Evolutionary conservation across 164 flowering plant species (phyloP).

Genomic region (Sextonia rubra): DNA sequence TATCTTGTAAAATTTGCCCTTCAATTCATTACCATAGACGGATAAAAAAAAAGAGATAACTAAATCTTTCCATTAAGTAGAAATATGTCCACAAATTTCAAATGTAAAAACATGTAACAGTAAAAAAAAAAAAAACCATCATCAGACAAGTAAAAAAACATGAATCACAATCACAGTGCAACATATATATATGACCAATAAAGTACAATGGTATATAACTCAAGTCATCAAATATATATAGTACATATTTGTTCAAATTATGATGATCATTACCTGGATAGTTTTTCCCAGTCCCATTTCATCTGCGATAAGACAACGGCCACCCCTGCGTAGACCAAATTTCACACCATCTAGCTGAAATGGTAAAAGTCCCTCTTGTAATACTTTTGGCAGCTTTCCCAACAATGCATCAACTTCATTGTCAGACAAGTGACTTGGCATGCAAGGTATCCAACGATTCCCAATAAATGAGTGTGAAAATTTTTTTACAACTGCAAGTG

Average conservation of each 20-base stretch:
- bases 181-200: not conserved
- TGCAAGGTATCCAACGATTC: slow-evolving; percentile 72
- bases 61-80: not conserved
- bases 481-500: slow-evolving; percentile 55
- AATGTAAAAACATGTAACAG: not conserved
- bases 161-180: not conserved
- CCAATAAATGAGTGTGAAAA: slow-evolving; percentile 52
- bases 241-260: not conserved
- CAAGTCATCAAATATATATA: not conserved
- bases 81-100: not conserved
- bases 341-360: slow-evolving; percentile 87
- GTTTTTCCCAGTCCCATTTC: slow-evolving; percentile 99
- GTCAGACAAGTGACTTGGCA: slow-evolving; percentile 77
- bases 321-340: slow-evolving; percentile 84
- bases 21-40: no score
- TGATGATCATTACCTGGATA: slow-evolving; percentile 57
- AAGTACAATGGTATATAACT: not conserved
- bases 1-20: no score
- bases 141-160: not conserved
- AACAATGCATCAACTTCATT: slow-evolving; percentile 65
- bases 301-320: slow-evolving; percentile 94
- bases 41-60: not conserved
- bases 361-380: slow-evolving; percentile 59
- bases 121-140: no score
- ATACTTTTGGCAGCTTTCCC: slow-evolving; percentile 45